A percentile compares a stretch with the other conserved stretches of the same genome.
These are phyloP conservation scores for Fereydounia khargensis DNA, from an alignment of 1,284 basidiomycete species.

Conservation along the genomic window DNA sequence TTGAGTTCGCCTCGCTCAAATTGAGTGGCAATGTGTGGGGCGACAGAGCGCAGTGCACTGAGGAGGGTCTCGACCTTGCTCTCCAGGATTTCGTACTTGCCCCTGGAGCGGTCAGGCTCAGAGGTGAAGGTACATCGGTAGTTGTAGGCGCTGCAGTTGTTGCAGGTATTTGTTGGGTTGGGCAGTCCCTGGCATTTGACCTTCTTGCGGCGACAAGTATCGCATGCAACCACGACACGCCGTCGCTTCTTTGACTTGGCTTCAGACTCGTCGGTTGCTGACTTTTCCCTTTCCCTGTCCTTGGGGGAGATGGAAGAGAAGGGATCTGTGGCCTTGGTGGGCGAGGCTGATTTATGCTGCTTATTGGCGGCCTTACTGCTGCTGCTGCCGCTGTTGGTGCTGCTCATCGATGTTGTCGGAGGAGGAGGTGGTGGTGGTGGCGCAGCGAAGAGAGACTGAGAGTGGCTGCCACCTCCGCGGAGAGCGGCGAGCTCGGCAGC, in stretches of 20 bases:
- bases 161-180: slow-evolving; percentile 35
- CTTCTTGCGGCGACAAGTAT: slow-evolving; percentile 49
- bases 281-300: slow-evolving; percentile 7
- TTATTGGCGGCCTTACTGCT: background rate
- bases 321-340: slow-evolving; percentile 1
- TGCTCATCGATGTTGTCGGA: slow-evolving; percentile 1
- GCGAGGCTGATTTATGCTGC: slow-evolving; percentile 4
- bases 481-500: slow-evolving; percentile 33
- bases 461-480: slow-evolving; percentile 20
- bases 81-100: slow-evolving; percentile 53
- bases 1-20: slow-evolving; percentile 43
- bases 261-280: slow-evolving; percentile 2
- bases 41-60: slow-evolving; percentile 37
- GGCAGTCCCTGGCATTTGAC: slow-evolving; percentile 47
- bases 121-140: slow-evolving; percentile 43
- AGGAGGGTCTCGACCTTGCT: slow-evolving; percentile 45
- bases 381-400: background rate
- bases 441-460: background rate
- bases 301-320: slow-evolving; percentile 4
- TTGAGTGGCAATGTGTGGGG: slow-evolving; percentile 39
- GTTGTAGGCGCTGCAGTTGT: slow-evolving; percentile 42
- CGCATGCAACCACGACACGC: slow-evolving; percentile 47
- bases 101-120: slow-evolving; percentile 35
- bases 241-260: slow-evolving; percentile 25
- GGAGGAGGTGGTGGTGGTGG: slow-evolving; percentile 1